Percentiles rank a stretch among this genome's conserved stretches.
phyloP scores from a whole-genome alignment of 1,139 yeast genomes.

The Kazachstania sp. region DNA sequence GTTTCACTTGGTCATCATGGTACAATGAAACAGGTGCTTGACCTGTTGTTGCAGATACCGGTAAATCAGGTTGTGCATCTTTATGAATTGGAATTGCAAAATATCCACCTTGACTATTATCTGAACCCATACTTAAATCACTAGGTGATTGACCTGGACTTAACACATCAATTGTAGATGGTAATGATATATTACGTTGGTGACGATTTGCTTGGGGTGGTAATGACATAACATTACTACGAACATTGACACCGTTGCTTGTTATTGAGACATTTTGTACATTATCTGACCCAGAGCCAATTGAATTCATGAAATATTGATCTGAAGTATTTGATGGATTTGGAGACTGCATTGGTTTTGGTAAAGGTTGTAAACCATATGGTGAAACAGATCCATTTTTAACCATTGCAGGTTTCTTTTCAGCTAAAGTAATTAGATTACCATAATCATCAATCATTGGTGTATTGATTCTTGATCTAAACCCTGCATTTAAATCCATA shows the following conservation, averaged over 20 bases:
- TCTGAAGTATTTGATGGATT: slow-evolving; percentile 4
- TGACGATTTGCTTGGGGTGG: slow-evolving; percentile 4
- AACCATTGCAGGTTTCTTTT: slow-evolving; percentile 14
- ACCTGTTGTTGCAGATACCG: background rate
- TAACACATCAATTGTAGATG: slow-evolving; percentile 10
- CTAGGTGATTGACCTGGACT: slow-evolving; percentile 19
- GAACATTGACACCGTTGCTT: slow-evolving; percentile 3
- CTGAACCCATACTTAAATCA: slow-evolving; percentile 18
- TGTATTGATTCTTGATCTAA: slow-evolving; percentile 24
- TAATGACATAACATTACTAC: background rate
- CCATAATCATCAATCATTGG: slow-evolving; percentile 34
- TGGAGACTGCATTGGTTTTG: slow-evolving; percentile 7
- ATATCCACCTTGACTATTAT: slow-evolving; percentile 29
- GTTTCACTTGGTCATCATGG: slow-evolving; percentile 7
- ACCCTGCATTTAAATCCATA: slow-evolving; percentile 5
- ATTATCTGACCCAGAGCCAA: background rate
- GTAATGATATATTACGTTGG: slow-evolving; percentile 17
- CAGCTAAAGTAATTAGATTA: slow-evolving; percentile 28
- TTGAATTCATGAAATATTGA: slow-evolving; percentile 2
- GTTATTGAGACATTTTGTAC: background rate
- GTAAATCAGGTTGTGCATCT: slow-evolving; percentile 1
- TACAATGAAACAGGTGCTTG: slow-evolving; percentile 3
- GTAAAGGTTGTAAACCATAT: background rate
- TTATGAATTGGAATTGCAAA: slow-evolving; percentile 28
- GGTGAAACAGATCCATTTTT: slow-evolving; percentile 3